phyloP scores from a whole-genome alignment of 148 eudicot genomes.

The Persicaria maculosa region DNA sequence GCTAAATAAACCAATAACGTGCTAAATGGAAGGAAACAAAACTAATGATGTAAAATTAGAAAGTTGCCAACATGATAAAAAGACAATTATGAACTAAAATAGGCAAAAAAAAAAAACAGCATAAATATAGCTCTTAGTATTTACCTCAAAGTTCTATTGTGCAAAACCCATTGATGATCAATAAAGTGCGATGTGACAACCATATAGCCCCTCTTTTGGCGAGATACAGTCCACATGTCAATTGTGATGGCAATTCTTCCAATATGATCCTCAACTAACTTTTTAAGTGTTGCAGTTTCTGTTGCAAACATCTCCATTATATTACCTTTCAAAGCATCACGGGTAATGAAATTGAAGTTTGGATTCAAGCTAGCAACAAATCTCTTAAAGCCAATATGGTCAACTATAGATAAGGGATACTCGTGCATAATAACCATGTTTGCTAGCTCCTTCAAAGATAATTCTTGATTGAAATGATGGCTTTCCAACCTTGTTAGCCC shows the following conservation, averaged over 20 bases:
- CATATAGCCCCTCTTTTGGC: constrained; percentile 2
- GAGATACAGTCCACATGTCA: neutral
- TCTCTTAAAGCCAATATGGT: constrained; percentile 15
- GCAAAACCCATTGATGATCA: constrained; percentile 3
- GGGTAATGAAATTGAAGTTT: constrained; percentile 10
- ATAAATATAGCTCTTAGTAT: neutral
- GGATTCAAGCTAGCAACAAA: constrained; percentile 13
- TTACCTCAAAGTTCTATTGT: neutral
- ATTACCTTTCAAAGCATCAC: constrained; percentile 3
- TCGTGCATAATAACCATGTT: neutral
- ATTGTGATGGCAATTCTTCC: neutral
- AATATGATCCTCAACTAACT: neutral
- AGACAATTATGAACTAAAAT: neutral
- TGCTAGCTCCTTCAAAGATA: neutral
- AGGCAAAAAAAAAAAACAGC: neutral
- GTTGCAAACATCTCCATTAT: constrained; percentile 8
- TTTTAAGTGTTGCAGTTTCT: neutral
- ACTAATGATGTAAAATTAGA: neutral
- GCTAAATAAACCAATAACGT: too few relatives aligned
- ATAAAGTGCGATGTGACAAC: neutral
- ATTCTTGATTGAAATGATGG: neutral
- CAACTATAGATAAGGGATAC: constrained; percentile 13
- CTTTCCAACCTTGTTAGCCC: neutral
- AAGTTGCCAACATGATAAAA: neutral
- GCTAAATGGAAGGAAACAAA: neutral